A percentile compares a stretch with the other conserved stretches of the same genome.
These are phyloP conservation scores for Starmerella bombi DNA, from an alignment of 805 yeast genomes.

Conservation along the genomic window DNA sequence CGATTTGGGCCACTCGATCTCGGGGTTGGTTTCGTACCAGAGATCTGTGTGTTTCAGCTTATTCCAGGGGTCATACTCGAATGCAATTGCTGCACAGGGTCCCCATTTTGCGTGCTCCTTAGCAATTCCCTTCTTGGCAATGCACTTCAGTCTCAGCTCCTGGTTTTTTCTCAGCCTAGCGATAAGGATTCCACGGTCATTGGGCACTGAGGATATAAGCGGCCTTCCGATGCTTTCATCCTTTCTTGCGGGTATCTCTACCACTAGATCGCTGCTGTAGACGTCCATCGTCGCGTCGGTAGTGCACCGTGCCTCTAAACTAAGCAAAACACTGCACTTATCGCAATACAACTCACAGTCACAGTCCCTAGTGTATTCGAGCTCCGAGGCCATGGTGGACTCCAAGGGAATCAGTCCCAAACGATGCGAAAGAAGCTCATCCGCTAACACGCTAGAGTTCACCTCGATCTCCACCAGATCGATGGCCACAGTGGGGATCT, in stretches of 20 bases:
- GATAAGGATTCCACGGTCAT: slow-evolving; percentile 56
- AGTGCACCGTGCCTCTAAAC: slow-evolving; percentile 78
- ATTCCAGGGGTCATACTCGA: slow-evolving; percentile 99
- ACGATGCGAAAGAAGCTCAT: slow-evolving; percentile 90
- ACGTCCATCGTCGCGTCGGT: slow-evolving; percentile 79
- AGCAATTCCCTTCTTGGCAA: slow-evolving; percentile 94
- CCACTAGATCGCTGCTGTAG: slow-evolving; percentile 66
- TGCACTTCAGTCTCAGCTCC: slow-evolving; percentile 75
- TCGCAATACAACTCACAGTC: slow-evolving; percentile 97
- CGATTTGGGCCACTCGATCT: slow-evolving; percentile 85
- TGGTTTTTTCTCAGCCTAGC: slow-evolving; percentile 88
- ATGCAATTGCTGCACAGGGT: slow-evolving; percentile 89
- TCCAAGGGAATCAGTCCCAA: slow-evolving; percentile 83
- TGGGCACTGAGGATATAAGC: slow-evolving; percentile 58
- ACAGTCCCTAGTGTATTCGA: slow-evolving; percentile 87
- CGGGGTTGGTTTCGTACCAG: slow-evolving; percentile 88
- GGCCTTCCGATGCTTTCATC: slow-evolving; percentile 60
- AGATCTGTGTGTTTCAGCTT: slow-evolving; percentile 88
- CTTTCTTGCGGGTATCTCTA: slow-evolving; percentile 31
- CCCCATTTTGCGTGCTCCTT: slow-evolving; percentile 99
- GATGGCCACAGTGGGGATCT: slow-evolving; percentile 94
- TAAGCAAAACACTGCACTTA: slow-evolving; percentile 79
- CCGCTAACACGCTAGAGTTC: slow-evolving; percentile 90
- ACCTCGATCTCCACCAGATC: slow-evolving; percentile 89
- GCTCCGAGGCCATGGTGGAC: slow-evolving; percentile 66